Base-by-base conservation (phyloP, 139 green algal species). In the Edaphochlamys debaryana region DNA sequence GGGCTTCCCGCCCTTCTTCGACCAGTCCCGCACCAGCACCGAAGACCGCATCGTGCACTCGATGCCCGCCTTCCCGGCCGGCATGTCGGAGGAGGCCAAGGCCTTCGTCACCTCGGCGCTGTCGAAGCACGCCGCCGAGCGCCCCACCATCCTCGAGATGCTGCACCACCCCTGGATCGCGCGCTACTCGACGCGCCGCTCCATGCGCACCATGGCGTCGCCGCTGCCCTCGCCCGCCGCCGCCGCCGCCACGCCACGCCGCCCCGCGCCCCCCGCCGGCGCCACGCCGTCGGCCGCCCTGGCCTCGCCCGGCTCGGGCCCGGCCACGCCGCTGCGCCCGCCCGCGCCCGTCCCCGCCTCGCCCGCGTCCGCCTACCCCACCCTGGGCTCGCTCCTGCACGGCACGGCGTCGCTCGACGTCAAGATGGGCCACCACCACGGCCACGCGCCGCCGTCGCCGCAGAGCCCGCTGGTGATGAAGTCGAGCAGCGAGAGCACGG, bases 1-100 rank as follows among this genome's bases (percentile, higher is more conserved):
- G 25, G 95, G 94, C 67, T 95, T 90, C 84, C 92, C 94, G 17
- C 94, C 94, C 15, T 97, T 97, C 67, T 95, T 90, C 78, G 91
- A 96, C 87, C 79, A 90, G 80, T 71, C 30, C 37, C 86, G 89
- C 27, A 88, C 58, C 50, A 82, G 56, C 27, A 93, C 90, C 20
- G 87, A 93, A 83, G 83, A 89, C 17, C 81, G 86, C 48, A 93
- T 93, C 77, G 50, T 85, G 11, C 66, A 75, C 78, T 69, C 66
- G 9, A 82, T 88, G 69, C 87, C 87, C 32, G 52, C 69, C 34
- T 88, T 90, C 78, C 87, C 87, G 17, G 62, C 84, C 25, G 77
- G 69, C 52, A 71, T 87, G 63, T 85, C 63, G 15, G 87, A 90
- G 63, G 82, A 52, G 36, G 87, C 87, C 34, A 79, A 80, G 45